Conservation (phyloP, 176 grass and related monocot genomes). For the Alopecurus myosuroides region DNA sequence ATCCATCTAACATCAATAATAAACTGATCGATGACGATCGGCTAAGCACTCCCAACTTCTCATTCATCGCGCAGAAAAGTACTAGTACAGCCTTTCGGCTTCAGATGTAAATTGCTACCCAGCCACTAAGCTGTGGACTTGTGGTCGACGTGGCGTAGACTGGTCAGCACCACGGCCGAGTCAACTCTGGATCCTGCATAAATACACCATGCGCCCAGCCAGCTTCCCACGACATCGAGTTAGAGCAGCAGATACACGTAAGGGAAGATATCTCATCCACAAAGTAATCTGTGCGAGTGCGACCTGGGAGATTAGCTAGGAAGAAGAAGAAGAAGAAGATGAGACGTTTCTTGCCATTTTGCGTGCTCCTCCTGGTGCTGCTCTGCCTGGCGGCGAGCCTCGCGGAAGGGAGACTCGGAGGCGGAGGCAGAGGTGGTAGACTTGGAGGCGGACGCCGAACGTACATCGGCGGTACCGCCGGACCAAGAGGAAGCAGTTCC, state of each 20-base stretch:
- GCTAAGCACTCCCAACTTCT: no score
- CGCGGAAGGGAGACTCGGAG: slow-evolving; percentile 6
- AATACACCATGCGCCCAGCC: not conserved
- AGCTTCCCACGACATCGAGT: not conserved
- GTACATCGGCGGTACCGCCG: slow-evolving; percentile 16
- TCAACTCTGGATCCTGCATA: not conserved
- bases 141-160: not conserved
- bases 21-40: no score
- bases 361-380: slow-evolving; percentile 12
- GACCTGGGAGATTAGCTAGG: not conserved
- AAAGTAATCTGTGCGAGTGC: not conserved
- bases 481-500: not conserved
- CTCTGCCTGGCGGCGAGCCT: slow-evolving; percentile 15
- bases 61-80: not conserved
- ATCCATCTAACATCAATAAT: not conserved
- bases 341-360: not conserved
- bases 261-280: not conserved
- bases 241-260: not conserved
- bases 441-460: no score
- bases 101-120: not conserved
- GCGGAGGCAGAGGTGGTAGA: no score
- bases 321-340: not conserved
- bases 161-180: not conserved
- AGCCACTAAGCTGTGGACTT: no score
- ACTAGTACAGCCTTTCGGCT: no score